A percentile compares a stretch with the other conserved stretches of the same genome.
phyloP scores from a whole-genome alignment of 176 grass and related monocot species.

The Musa troglodytarum region DNA sequence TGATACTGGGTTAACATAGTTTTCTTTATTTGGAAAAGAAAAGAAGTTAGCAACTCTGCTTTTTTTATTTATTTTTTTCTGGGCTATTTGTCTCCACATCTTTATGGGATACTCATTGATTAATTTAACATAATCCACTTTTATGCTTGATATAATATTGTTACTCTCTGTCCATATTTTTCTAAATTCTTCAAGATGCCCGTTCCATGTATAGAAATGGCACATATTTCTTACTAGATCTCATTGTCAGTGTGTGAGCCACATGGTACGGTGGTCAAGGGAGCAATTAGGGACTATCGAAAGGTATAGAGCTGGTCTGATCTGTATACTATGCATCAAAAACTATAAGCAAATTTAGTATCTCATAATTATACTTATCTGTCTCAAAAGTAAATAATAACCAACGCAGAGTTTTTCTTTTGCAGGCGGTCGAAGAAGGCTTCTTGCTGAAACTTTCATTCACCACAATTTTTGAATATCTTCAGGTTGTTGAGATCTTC shows the following conservation, averaged over 20 bases:
- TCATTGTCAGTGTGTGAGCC: constrained; percentile 35
- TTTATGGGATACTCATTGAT: neutral
- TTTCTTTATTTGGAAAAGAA: too few relatives aligned
- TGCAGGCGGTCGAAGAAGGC: constrained; percentile 59
- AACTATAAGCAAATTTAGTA: neutral
- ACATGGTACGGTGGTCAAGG: constrained; percentile 41
- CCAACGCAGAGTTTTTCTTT: constrained; percentile 9
- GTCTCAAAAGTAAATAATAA: neutral
- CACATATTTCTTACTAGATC: constrained; percentile 8
- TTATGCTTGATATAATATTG: neutral
- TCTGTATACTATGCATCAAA: neutral
- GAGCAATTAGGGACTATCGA: constrained; percentile 54
- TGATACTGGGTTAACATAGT: too few relatives aligned
- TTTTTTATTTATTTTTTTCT: neutral
- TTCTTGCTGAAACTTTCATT: constrained; percentile 86
- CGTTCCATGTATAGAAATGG: neutral
- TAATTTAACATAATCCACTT: neutral
- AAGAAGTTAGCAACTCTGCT: too few relatives aligned
- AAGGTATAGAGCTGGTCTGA: constrained; percentile 26
- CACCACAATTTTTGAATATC: constrained; percentile 94
- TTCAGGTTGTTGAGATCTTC: constrained; percentile 49
- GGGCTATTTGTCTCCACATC: neutral
- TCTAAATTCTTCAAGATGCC: neutral
- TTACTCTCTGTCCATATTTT: neutral
- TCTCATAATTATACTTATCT: neutral